phyloP scores from a whole-genome alignment of 2,329 filamentous ascomycete genomes.

The Diaporthe sp. region DNA sequence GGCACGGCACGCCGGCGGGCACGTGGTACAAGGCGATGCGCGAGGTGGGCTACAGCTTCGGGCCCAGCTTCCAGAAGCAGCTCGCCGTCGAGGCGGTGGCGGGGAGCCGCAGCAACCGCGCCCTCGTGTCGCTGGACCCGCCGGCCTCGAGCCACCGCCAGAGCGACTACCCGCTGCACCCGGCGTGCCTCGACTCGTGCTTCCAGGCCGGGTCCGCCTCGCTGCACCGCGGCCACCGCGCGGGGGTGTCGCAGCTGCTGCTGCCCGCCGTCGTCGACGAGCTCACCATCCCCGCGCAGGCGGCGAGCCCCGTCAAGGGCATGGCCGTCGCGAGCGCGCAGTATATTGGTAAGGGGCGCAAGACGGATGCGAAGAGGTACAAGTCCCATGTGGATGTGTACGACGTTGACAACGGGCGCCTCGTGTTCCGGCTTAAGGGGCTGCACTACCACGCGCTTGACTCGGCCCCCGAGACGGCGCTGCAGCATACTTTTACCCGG shows the following conservation, averaged over 20 bases:
- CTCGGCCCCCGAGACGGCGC: background rate
- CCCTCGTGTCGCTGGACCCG: background rate
- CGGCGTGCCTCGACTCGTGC: slow-evolving; percentile 1
- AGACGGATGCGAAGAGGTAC: background rate
- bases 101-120: background rate
- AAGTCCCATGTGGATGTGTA: background rate
- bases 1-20: background rate
- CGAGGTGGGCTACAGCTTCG: slow-evolving; percentile 2
- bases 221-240: background rate
- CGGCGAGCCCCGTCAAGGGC: background rate
- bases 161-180: slow-evolving; percentile 16
- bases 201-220: background rate
- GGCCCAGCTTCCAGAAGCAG: slow-evolving; percentile 3
- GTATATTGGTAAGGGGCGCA: background rate
- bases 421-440: background rate
- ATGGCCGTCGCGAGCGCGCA: background rate
- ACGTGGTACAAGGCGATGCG: slow-evolving; percentile 10
- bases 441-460: background rate
- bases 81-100: background rate
- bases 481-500: background rate
- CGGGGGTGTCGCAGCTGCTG: background rate
- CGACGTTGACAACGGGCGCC: background rate
- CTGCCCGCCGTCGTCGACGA: background rate
- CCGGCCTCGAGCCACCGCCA: background rate
- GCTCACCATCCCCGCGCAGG: background rate